Base-by-base conservation (phyloP, 2,329 filamentous ascomycete genomes). In the Penicillium expansum region DNA sequence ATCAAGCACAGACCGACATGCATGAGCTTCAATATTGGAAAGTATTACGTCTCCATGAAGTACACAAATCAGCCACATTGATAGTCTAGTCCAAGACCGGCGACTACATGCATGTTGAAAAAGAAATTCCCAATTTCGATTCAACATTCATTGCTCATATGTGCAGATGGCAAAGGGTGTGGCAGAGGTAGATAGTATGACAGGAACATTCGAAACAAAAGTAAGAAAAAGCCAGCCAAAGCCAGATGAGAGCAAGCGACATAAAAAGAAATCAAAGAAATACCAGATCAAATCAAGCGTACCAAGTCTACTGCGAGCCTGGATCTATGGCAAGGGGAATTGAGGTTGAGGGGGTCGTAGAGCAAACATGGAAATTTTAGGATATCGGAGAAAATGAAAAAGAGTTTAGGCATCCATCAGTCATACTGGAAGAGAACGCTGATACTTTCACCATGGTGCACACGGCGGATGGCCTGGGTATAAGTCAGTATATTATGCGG, bases 361-460 rank as follows among this genome's bases (percentile, higher is more conserved):
- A 43, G 41, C 24, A 22, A 47, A 44, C 33, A 29, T 56, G 5
- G 33, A 38, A 51, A 45, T 52, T 52, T 56, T 52, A 41, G 33
- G 48, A 56, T 52, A 56, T 56, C 41, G 27, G 27, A 52, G 39
- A 48, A 57, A 22, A 30, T 29, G 39, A 13, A 32, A 42, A 44
- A 57, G 49, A 54, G 51, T 56, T 47, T 49, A 13, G 41, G 58
- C 54, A 56, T 54, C 32, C 14, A 55, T 72, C 74, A 92, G 72
- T 91, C 88, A 75, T 91, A 89, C 72, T 92, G 88, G 77, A 99
- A 99, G 50, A 99, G 83, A 59, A 94, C 91, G 73, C 92, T 96
- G 77, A 99, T 96, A 70, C 91, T 96, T 79, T 99, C 94, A 69
- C 94, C 94, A 75, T 97, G 92, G 77, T 99, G 94, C 57, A 97